phyloP scores from a whole-genome alignment of 228 moss, liverwort and hornwort species.

The Sphagnum magellanicum region DNA sequence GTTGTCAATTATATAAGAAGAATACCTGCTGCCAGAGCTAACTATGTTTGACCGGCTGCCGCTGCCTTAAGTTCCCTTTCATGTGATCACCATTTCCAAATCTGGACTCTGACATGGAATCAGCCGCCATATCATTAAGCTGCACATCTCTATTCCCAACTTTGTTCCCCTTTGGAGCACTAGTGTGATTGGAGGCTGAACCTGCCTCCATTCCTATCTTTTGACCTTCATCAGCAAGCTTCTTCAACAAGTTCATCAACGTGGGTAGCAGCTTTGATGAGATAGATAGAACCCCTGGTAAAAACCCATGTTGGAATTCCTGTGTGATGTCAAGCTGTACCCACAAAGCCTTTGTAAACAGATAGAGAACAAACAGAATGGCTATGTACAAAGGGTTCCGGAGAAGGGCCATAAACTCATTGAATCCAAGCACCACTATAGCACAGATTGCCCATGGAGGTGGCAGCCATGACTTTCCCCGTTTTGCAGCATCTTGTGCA shows the following conservation, averaged over 20 bases:
- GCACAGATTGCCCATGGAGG: constrained; percentile 92
- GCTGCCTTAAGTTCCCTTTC: constrained; percentile 35
- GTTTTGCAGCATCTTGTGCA: constrained; percentile 74
- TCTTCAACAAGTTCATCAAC: constrained; percentile 70
- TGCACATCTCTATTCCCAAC: constrained; percentile 12
- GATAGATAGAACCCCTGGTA: constrained; percentile 69
- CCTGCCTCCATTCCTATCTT: constrained; percentile 11
- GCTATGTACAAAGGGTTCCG: constrained; percentile 77
- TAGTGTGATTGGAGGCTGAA: constrained; percentile 7
- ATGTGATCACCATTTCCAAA: constrained; percentile 10
- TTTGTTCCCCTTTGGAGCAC: constrained; percentile 7
- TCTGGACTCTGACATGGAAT: constrained; percentile 2
- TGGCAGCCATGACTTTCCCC: constrained; percentile 73
- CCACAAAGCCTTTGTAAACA: constrained; percentile 76
- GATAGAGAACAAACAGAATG: constrained; percentile 61
- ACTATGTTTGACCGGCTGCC: constrained; percentile 24
- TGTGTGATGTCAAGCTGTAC: constrained; percentile 77
- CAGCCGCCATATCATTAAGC: constrained; percentile 32
- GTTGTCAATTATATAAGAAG: too few species aligned
- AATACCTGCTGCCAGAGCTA: too few species aligned
- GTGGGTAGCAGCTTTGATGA: constrained; percentile 85
- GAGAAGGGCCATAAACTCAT: constrained; percentile 89
- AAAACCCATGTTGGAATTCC: constrained; percentile 75
- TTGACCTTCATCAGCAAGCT: constrained; percentile 67
- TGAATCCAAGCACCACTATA: constrained; percentile 81